Percentiles rank a stretch among this genome's conserved stretches.
Evolutionary conservation across 2,329 filamentous ascomycete species (phyloP).

Genomic region (Colletotrichum theobromicola): DNA sequence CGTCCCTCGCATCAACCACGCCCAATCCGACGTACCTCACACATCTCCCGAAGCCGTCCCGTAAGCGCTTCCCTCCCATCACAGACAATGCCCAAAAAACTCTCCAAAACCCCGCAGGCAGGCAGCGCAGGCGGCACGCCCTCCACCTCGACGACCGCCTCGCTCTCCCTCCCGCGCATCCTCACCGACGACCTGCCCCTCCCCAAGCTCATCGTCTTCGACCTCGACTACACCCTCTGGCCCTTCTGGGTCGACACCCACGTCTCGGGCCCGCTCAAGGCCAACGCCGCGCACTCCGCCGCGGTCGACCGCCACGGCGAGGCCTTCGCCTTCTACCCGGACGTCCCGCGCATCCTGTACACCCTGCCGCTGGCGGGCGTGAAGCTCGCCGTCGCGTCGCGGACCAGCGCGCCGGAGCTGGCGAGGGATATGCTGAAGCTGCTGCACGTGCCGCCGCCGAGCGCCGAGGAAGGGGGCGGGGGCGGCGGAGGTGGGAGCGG

Average conservation of each 20-base stretch:
- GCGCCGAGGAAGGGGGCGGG: conserved; percentile 24
- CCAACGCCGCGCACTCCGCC: conserved; percentile 44
- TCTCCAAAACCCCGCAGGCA: conserved; percentile 28
- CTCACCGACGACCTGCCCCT: conserved; percentile 68
- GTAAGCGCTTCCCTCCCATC: background rate
- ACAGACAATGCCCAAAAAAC: conserved; percentile 37
- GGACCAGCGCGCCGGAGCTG: conserved; percentile 80
- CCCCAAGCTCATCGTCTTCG: conserved; percentile 87
- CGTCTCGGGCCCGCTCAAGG: conserved; percentile 73
- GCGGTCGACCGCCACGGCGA: conserved; percentile 66
- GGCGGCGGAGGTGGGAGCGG: conserved; percentile 22
- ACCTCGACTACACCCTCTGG: conserved; percentile 99
- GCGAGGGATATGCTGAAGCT: conserved; percentile 81
- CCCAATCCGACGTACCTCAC: background rate
- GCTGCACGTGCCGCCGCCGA: conserved; percentile 60
- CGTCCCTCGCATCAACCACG: background rate
- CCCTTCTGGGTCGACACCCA: conserved; percentile 98
- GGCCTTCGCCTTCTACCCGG: conserved; percentile 71
- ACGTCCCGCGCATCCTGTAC: conserved; percentile 71
- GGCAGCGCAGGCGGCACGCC: conserved; percentile 23
- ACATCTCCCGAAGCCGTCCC: background rate
- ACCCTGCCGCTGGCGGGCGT: conserved; percentile 55
- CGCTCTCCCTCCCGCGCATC: conserved; percentile 40
- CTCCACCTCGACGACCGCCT: conserved; percentile 25
- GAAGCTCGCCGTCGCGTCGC: conserved; percentile 75